Evolutionary conservation across 768 basidiomycete species (phyloP).

Genomic region (Lyophyllum shimeji): DNA sequence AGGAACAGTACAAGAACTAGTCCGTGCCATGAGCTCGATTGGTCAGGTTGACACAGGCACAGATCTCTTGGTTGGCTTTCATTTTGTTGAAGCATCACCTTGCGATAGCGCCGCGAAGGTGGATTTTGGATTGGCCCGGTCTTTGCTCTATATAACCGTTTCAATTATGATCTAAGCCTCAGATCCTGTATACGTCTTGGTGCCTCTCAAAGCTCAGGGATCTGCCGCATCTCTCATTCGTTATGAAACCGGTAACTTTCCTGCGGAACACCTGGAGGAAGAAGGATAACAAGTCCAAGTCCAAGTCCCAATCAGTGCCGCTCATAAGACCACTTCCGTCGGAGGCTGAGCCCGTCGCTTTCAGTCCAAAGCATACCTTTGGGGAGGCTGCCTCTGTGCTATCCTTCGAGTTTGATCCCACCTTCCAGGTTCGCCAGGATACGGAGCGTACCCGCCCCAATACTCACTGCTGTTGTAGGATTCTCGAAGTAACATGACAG

Average conservation of each 20-base stretch:
- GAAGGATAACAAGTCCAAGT: conserved; percentile 27
- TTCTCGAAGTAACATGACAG: not conserved
- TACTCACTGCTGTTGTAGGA: not conserved
- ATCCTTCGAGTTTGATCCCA: conserved; percentile 5
- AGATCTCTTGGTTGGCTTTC: conserved; percentile 29
- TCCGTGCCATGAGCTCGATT: conserved; percentile 9
- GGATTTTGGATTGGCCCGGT: conserved; percentile 7
- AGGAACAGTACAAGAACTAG: conserved; percentile 9
- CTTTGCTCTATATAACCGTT: conserved; percentile 3
- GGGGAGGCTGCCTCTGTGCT: not conserved
- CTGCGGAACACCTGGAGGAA: conserved; percentile 40
- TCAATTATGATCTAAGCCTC: not conserved
- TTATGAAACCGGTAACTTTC: conserved; percentile 41
- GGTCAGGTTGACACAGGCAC: conserved; percentile 26
- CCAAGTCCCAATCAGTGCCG: not conserved
- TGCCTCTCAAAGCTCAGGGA: not conserved
- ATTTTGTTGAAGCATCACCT: conserved; percentile 22
- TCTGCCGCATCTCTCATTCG: conserved; percentile 4
- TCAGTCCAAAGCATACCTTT: conserved; percentile 1
- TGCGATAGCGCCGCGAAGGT: conserved; percentile 20
- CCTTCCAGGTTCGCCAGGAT: not conserved
- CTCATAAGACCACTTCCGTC: not conserved
- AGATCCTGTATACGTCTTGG: no score
- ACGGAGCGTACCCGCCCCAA: not conserved
- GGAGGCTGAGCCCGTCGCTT: conserved; percentile 5